Percentiles rank a stretch among this genome's conserved stretches.
phyloP scores from a whole-genome alignment of 2,329 filamentous ascomycete genomes.

The Botryotinia globosa region DNA sequence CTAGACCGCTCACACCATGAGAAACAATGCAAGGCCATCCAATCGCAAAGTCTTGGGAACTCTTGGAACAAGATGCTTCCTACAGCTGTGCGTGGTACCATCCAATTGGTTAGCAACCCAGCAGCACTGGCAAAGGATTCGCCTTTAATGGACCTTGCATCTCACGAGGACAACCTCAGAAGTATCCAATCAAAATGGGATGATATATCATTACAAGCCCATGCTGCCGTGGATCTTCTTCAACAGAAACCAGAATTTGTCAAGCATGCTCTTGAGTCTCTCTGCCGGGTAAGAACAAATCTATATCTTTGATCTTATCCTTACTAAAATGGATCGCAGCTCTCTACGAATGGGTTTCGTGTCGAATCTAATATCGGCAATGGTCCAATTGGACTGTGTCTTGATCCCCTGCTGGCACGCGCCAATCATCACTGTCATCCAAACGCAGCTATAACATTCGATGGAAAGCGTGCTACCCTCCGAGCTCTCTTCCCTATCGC shows the following conservation, averaged over 20 bases:
- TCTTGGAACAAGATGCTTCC: slow-evolving; percentile 37
- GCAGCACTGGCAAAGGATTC: slow-evolving; percentile 23
- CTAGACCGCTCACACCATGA: not conserved
- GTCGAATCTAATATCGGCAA: slow-evolving; percentile 51
- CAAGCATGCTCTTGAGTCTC: slow-evolving; percentile 44
- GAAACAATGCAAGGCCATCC: not conserved
- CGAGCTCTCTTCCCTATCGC: slow-evolving; percentile 50
- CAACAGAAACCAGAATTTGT: slow-evolving; percentile 35
- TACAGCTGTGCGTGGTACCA: slow-evolving; percentile 53
- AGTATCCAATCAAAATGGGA: slow-evolving; percentile 39
- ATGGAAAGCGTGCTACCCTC: slow-evolving; percentile 50
- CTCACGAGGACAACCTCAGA: slow-evolving; percentile 46
- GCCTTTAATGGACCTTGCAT: slow-evolving; percentile 43
- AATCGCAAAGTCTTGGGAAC: not conserved
- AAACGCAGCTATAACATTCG: slow-evolving; percentile 57
- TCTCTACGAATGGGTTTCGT: slow-evolving; percentile 62
- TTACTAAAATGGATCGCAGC: slow-evolving; percentile 40
- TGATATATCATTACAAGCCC: slow-evolving; percentile 49
- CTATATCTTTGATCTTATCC: not conserved
- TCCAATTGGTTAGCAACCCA: slow-evolving; percentile 46
- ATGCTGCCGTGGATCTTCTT: slow-evolving; percentile 46
- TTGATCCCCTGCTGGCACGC: slow-evolving; percentile 51
- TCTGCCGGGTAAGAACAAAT: slow-evolving; percentile 51
- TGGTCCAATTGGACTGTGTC: slow-evolving; percentile 52
- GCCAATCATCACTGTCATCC: slow-evolving; percentile 62